These are phyloP conservation scores for Annulohypoxylon moriforme DNA, from an alignment of 495 filamentous ascomycete species.

Conservation along the genomic window DNA sequence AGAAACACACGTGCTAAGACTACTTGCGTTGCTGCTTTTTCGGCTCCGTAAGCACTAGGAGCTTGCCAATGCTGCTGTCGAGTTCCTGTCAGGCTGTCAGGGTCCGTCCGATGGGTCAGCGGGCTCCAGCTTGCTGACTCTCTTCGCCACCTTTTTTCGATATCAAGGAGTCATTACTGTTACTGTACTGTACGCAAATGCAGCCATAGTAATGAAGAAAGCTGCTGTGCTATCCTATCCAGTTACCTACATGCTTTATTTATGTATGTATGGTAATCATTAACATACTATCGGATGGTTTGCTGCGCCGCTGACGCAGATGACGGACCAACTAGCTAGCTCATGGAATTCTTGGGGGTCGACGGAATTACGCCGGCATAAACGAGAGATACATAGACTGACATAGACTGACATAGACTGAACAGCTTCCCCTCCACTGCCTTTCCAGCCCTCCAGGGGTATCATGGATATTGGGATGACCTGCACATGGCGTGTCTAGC, in stretches of 20 bases:
- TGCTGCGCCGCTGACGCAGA: constrained; percentile 39
- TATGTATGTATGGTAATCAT: constrained; percentile 16
- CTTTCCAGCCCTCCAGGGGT: constrained; percentile 24
- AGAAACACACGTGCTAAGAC: constrained; percentile 34
- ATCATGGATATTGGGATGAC: constrained; percentile 36
- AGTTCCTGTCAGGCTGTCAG: constrained; percentile 33
- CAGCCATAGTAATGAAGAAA: constrained; percentile 26
- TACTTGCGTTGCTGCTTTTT: constrained; percentile 31
- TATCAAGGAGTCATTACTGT: constrained; percentile 26
- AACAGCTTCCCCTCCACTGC: neutral
- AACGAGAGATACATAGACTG: constrained; percentile 18
- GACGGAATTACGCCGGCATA: constrained; percentile 18
- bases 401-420: too few species aligned
- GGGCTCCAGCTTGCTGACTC: constrained; percentile 38
- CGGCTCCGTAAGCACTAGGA: constrained; percentile 42
- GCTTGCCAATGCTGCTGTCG: constrained; percentile 29
- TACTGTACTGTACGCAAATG: constrained; percentile 32
- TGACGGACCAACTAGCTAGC: constrained; percentile 8
- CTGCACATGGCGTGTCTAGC: constrained; percentile 44
- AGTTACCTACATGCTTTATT: neutral
- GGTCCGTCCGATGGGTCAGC: constrained; percentile 36
- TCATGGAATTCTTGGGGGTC: constrained; percentile 9
- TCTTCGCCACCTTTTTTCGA: constrained; percentile 34
- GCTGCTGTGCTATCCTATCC: neutral
- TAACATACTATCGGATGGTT: constrained; percentile 10